Conservation (phyloP, 768 basidiomycete genomes). For the Suillus fuscotomentosus region DNA sequence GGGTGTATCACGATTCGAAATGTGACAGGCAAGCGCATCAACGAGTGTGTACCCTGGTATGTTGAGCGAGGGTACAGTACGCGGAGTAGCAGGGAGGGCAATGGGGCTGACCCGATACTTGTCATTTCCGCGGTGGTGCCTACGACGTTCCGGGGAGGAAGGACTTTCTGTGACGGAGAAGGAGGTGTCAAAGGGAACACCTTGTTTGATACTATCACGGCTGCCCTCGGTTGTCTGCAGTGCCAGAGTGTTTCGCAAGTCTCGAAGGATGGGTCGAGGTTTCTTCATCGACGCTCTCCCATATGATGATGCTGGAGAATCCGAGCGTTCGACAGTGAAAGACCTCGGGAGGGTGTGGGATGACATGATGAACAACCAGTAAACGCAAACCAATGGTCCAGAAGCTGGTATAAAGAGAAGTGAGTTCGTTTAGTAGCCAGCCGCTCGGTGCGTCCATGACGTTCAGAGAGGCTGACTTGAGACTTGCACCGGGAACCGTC, state of each 20-base stretch:
- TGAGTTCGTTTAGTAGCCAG: background rate
- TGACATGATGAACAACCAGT: background rate
- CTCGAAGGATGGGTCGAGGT: conserved; percentile 15
- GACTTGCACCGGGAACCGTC: background rate
- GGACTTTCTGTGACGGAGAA: background rate
- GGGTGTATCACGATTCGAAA: background rate
- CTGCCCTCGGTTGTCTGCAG: conserved; percentile 12
- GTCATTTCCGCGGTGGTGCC: background rate
- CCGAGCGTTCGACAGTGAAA: background rate
- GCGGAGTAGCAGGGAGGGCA: background rate
- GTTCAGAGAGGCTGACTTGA: background rate
- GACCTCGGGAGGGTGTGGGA: background rate
- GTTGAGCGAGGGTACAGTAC: background rate
- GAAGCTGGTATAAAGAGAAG: background rate
- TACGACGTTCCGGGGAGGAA: background rate
- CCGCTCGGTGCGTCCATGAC: background rate
- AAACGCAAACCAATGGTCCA: no score
- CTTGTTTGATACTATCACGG: conserved; percentile 15
- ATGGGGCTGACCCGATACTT: background rate
- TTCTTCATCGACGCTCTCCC: background rate
- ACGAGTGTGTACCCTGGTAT: background rate
- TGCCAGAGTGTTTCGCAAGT: conserved; percentile 15
- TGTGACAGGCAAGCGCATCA: background rate
- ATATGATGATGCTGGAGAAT: background rate
- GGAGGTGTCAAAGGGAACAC: background rate